Evolutionary conservation across 768 basidiomycete genomes (phyloP), one percentile per base, ranked within the genome.

Genomic region (Botryobasidium botryosum): DNA sequence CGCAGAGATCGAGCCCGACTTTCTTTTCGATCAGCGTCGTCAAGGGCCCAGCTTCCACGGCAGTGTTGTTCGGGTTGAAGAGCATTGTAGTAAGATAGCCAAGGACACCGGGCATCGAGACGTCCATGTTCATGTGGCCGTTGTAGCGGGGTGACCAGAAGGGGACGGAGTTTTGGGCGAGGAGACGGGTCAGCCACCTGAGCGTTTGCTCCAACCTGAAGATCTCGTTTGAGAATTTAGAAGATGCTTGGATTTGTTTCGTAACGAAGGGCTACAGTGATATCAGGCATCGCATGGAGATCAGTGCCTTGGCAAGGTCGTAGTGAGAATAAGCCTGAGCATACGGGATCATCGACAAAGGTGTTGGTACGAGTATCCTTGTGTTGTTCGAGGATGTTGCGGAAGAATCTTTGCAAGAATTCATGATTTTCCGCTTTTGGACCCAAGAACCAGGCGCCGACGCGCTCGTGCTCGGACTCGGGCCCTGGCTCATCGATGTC

Each of bases 61-160:
- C 60, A 41, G 66, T 62, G 50, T 70, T 68, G 56, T 70, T 69
- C 5, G 60, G 68, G 49, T 70, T 70, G 51, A 59, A 53, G 4
- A 62, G 47, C 51, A 62, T 53, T 0, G 52, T 49, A 21, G 54
- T 43, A 3, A 59, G 36, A 20, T 52, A 58, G 13, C 56, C 57
- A 6, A 57, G 43, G 3, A 50, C 57, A 2, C 52, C 51, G 0
- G 60, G 61, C 35, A 63, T 33, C 31, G 59, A 58, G 24, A 52
- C 58, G 31, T 66, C 64, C 40, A 60, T 56, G 29, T 45, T 50
- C 65, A 68, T 66, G 50, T 67, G 66, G 1, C 59, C 65, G 39
- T 51, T 55, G 44, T 67, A 68, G 12, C 66, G 60, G 6, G 62
- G 64, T 10, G 60, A 62, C 45, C 54, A 66, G 55, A 63, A 64